phyloP scores from a whole-genome alignment of 169 alveolate species.

The Eimeria tenella region DNA sequence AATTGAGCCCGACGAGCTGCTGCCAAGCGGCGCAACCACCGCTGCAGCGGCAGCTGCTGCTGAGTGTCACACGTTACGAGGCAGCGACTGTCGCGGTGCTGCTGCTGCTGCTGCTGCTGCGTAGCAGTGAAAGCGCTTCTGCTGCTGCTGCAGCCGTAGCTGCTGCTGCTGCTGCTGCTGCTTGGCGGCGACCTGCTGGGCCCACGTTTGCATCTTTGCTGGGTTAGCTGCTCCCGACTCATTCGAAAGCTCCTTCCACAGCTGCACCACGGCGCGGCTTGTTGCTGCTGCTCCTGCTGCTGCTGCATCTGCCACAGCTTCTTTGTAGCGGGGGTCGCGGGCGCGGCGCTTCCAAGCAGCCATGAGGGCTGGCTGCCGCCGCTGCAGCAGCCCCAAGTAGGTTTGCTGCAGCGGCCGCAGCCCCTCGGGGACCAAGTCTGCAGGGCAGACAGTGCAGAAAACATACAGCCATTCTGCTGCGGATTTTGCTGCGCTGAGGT shows the following conservation, averaged over 20 bases:
- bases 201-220: background rate
- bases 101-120: background rate
- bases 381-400: background rate
- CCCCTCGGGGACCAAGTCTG: slow-evolving; percentile 34
- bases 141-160: background rate
- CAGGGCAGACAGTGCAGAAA: background rate
- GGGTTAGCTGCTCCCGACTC: background rate
- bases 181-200: slow-evolving; percentile 15
- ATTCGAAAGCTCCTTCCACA: background rate
- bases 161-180: background rate
- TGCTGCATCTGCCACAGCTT: background rate
- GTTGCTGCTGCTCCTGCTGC: slow-evolving; percentile 4
- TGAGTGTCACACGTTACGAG: no score
- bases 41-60: no score
- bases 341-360: slow-evolving; percentile 22
- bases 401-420: slow-evolving; percentile 36
- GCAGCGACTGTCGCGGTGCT: no score
- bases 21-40: no score
- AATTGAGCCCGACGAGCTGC: no score
- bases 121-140: background rate
- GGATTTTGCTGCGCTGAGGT: no score
- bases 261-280: slow-evolving; percentile 10
- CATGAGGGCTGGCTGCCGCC: slow-evolving; percentile 28
- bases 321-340: background rate
- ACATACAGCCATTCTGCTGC: no score